Evolutionary conservation across 176 grass and related monocot genomes (phyloP), one percentile per base, ranked within the genome.

Genomic region (Areca catechu): DNA sequence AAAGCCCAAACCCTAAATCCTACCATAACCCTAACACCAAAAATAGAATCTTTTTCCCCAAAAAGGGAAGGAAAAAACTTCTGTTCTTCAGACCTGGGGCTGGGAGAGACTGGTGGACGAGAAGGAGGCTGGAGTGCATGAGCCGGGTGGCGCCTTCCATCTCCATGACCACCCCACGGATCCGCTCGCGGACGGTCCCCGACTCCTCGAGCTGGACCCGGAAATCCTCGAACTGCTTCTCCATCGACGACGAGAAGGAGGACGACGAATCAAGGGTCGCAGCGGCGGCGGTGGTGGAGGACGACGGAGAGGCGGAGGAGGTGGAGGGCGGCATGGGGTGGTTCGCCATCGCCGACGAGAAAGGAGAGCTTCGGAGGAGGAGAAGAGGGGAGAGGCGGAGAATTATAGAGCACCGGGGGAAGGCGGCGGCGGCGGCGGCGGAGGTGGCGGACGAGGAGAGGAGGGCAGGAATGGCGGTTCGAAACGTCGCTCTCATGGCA

Each of bases 191-290:
- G 53, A 98, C 56, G 10, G 75, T 70, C 19, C 86, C 83, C n/a
- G 87, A 88, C 34, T 80, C 81, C 12, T 88, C 81, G 30, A 92
- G 93, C 78, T 88, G 93, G 65, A 69, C 0, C 47, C 82, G 81
- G 78, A 92, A 92, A 53, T 73, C 63, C 70, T 88, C 84, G 75
- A 92, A 98, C 84, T 89, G 87, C 25, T 75, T 72, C 72, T 98
- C 84, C 83, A 98, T 86, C 59, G 80, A 22, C 50, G 76, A 70
- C 2, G 75, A 75, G 29, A 53, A 71, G 50, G 57, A 71, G 50
- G 61, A 57, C 16, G 62, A 54, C 18, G 14, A 57, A n/a, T 18
- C 55, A 7, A 30, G 5, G 51, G 22, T 20, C 18, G 64, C 24
- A 9, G 23, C 63, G 19, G 57, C 21, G 50, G 71, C 20, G 48